phyloP scores from a whole-genome alignment of 352 stramenopile species.

The Phytopythium sindhum region DNA sequence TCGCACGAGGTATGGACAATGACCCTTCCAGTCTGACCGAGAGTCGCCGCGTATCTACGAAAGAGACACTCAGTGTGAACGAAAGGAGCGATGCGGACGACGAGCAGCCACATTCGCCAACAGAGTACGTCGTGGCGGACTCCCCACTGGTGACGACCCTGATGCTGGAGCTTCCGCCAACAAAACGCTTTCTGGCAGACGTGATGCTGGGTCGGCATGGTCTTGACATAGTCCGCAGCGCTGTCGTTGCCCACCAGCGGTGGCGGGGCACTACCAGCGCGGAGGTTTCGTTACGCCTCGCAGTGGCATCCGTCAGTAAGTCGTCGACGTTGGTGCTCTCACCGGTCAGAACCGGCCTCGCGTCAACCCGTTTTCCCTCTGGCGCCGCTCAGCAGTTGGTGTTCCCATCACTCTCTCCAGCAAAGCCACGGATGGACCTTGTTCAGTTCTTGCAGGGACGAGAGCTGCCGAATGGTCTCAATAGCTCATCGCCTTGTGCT shows the following conservation, averaged over 20 bases:
- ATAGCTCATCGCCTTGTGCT: not conserved
- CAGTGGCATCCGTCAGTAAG: conserved; percentile 12
- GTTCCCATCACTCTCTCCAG: not conserved
- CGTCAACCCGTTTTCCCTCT: no score
- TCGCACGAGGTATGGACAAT: not conserved
- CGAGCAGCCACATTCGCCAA: no score
- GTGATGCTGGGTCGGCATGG: conserved; percentile 33
- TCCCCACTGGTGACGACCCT: conserved; percentile 25
- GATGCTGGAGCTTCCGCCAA: conserved; percentile 5
- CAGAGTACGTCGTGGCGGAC: conserved; percentile 36
- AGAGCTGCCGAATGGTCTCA: not conserved
- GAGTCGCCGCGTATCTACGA: not conserved
- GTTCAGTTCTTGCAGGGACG: conserved; percentile 13
- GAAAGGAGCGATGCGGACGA: not conserved
- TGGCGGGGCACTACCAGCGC: conserved; percentile 24
- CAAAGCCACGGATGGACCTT: conserved; percentile 11
- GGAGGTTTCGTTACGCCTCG: conserved; percentile 22
- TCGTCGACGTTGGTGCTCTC: not conserved
- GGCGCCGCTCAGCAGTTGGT: not conserved
- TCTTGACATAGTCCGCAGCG: conserved; percentile 21
- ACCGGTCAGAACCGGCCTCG: not conserved
- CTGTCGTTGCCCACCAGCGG: conserved; percentile 19
- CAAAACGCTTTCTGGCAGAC: conserved; percentile 21
- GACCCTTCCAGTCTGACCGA: not conserved
- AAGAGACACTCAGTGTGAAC: not conserved